Evolutionary conservation across 2,329 filamentous ascomycete species (phyloP), one percentile per base, ranked within the genome.

Genomic region (Colletotrichum sp.): DNA sequence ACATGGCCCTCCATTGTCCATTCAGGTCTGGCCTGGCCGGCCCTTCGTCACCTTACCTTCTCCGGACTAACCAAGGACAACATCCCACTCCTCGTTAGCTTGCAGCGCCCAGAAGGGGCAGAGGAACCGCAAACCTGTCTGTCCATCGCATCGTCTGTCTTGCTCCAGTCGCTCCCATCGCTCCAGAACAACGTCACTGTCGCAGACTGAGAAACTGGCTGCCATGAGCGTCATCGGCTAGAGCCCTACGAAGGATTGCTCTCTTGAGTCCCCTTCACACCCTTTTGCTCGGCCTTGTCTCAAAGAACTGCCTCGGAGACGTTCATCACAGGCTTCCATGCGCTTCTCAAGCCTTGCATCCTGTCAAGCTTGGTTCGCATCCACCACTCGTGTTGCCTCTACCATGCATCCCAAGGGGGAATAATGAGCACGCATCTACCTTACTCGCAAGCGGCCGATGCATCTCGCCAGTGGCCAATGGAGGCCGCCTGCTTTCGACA

Each of bases 41-140:
- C 27, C 27, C 57, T 57, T 15, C 12, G 55, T 73, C 73, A 64
- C 65, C 73, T 64, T 30, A 63, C 72, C 22, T 52, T 34, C 11
- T 27, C 30, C 15, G 29, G 49, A 15, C 73, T 30, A 61, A 52
- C 39, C 63, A 76, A 69, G 39, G 30, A 59, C 34, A 63, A 39
- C 64, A 73, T 55, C 49, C 63, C 57, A 68, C 64, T 27, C 34
- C 13, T 15, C 19, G 27, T 49, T 73, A 65, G 57, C 70, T 22
- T 69, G 73, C 73, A 76, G 73, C 29, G 39, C 64, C 64, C 59
- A 73, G 73, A 73, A 72, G n/a, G 61, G 68, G 19, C 59, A 68
- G 55, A 34, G 30, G 44, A 44, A 68, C 15, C 27, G 27, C 55
- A 36, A 52, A 71, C 39, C 52, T 67, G 62, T 44, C 55, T 57